A percentile compares a stretch with the other conserved stretches of the same genome.
Conservation (phyloP, 2,329 filamentous ascomycete genomes). For the Cytospora piceicola region DNA sequence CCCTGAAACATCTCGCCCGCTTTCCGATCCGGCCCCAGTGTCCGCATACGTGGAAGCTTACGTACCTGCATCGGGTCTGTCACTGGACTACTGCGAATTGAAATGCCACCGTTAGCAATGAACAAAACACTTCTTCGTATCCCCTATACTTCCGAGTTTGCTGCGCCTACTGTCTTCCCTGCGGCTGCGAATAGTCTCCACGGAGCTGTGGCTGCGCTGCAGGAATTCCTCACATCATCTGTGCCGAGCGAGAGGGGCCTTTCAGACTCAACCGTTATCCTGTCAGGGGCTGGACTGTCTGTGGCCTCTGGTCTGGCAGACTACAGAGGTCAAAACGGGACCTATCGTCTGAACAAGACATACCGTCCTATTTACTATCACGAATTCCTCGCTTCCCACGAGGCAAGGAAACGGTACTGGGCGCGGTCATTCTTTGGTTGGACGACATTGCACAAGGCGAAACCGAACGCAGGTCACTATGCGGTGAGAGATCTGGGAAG, state of each 20-base stretch:
- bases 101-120: slow-evolving; percentile 48
- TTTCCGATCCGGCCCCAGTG: slow-evolving; percentile 12
- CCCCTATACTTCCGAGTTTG: slow-evolving; percentile 84
- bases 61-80: slow-evolving; percentile 37
- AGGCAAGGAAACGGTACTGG: slow-evolving; percentile 92
- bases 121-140: slow-evolving; percentile 80
- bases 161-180: slow-evolving; percentile 76
- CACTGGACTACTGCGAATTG: slow-evolving; percentile 23
- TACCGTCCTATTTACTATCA: slow-evolving; percentile 93
- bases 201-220: slow-evolving; percentile 77
- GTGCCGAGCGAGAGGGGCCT: slow-evolving; percentile 51
- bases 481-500: slow-evolving; percentile 74
- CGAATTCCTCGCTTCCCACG: slow-evolving; percentile 83
- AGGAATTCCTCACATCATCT: slow-evolving; percentile 70
- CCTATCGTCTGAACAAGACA: slow-evolving; percentile 87
- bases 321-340: slow-evolving; percentile 87
- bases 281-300: slow-evolving; percentile 87
- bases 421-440: slow-evolving; percentile 92
- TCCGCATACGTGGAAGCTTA: slow-evolving; percentile 28
- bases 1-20: slow-evolving; percentile 18
- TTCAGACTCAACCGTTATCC: slow-evolving; percentile 54
- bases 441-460: slow-evolving; percentile 78
- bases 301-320: slow-evolving; percentile 92
- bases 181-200: slow-evolving; percentile 68
- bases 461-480: slow-evolving; percentile 78